A percentile compares a stretch with the other conserved stretches of the same genome.
phyloP scores from a whole-genome alignment of 192 early-diverging fungal genomes.

The Entrophospora sp. region DNA sequence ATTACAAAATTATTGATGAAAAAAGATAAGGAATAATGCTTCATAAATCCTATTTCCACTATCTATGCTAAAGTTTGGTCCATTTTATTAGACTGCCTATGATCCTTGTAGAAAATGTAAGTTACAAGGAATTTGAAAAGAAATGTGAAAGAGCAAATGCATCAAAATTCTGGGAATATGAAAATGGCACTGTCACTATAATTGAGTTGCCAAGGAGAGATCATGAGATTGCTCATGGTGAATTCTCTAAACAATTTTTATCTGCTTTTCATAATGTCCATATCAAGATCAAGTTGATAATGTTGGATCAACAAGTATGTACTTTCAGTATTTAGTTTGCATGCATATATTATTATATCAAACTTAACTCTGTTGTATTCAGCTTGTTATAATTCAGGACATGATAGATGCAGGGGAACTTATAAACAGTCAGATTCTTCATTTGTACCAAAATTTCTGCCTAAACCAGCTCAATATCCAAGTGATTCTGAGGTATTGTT shows the following conservation, averaged over 20 bases:
- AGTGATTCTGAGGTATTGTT: neutral
- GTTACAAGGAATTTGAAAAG: neutral
- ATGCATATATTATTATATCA: neutral
- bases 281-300: neutral
- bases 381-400: neutral
- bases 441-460: neutral
- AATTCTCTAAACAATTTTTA: neutral
- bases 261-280: too few species aligned
- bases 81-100: neutral
- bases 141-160: neutral
- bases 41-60: neutral
- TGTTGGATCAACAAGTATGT: neutral
- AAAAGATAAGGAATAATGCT: neutral
- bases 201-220: neutral
- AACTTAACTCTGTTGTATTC: neutral
- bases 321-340: neutral
- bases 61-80: neutral
- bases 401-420: neutral
- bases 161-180: neutral
- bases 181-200: neutral
- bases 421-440: neutral
- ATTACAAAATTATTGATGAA: slow-evolving; percentile 9
- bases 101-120: neutral
- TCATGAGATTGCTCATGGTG: neutral
- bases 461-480: neutral